These are phyloP conservation scores for Ustilago curta DNA, from an alignment of 1,284 basidiomycete genomes.

Conservation along the genomic window DNA sequence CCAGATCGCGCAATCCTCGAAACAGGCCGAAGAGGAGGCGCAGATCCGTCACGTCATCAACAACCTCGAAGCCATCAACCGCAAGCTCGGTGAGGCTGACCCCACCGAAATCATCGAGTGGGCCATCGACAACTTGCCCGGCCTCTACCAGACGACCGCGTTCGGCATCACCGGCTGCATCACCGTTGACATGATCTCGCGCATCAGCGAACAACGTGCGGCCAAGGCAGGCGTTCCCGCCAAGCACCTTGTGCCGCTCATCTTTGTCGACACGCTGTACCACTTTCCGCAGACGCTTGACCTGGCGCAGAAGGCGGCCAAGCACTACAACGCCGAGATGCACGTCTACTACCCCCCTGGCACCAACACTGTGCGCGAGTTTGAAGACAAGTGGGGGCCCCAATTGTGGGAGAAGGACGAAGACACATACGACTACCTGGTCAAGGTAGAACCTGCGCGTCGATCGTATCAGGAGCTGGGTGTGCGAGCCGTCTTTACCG, in stretches of 20 bases:
- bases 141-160: slow-evolving; percentile 68
- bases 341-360: slow-evolving; percentile 84
- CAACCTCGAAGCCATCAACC: slow-evolving; percentile 64
- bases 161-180: slow-evolving; percentile 69
- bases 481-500: slow-evolving; percentile 91
- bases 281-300: slow-evolving; percentile 94
- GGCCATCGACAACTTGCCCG: slow-evolving; percentile 68
- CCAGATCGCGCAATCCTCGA: slow-evolving; percentile 46
- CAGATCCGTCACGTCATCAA: slow-evolving; percentile 46
- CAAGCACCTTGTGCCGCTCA: slow-evolving; percentile 67
- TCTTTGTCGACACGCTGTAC: slow-evolving; percentile 84
- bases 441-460: slow-evolving; percentile 95
- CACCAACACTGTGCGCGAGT: slow-evolving; percentile 79
- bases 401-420: slow-evolving; percentile 91
- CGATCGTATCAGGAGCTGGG: slow-evolving; percentile 85
- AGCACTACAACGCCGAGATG: slow-evolving; percentile 80
- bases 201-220: slow-evolving; percentile 60
- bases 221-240: slow-evolving; percentile 29
- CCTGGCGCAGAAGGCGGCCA: slow-evolving; percentile 82
- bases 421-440: slow-evolving; percentile 87
- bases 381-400: slow-evolving; percentile 84
- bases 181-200: slow-evolving; percentile 65
- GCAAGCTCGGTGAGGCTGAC: slow-evolving; percentile 59
- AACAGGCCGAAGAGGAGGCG: slow-evolving; percentile 48
- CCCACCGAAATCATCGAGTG: slow-evolving; percentile 66